Base-by-base conservation (phyloP, 2,329 filamentous ascomycete genomes). In the Ceratocystis ficicola region DNA sequence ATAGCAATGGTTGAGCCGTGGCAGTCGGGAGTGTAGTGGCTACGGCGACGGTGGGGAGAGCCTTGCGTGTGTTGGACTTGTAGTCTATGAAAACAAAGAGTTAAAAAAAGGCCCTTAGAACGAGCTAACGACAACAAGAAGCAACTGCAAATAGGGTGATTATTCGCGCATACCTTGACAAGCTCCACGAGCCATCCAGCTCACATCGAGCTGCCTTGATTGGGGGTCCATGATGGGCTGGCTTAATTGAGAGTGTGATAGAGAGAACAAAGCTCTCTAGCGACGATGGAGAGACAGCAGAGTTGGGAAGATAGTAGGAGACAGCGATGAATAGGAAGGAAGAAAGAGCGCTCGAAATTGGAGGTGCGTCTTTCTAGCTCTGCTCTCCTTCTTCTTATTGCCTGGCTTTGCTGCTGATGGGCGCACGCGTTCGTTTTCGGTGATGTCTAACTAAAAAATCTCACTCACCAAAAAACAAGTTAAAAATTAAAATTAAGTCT, bases 131-230 rank as follows among this genome's bases (percentile, higher is more conserved):
- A 28, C 44, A 41, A 44, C n/a, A 62, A 22, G 32, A 36, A 28
- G 25, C 22, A 22, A n/a, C 60, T 17, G 17, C 17, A 22, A 20
- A 3, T 5, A 22, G 17, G 1, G n/a, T 6, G 8, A 25, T 10
- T 5, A n/a, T 32, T 25, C 17, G 52, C 52, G 28, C 81, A 76
- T 80, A 89, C 90, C 90, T 87, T 88, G 91, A 69, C 86, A 85
- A 71, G 87, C 84, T 73, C 89, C 88, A 76, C 94, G 88, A 71
- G 82, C 82, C 79, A 95, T 88, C 90, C 90, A 95, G 76, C 88
- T 91, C 73, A 95, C 90, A 76, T 95, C 90, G 72, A 95, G 36
- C 57, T 63, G 83, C 70, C 87, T 86, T 74, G 90, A 86, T 70
- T 89, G 83, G 71, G 88, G 86, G 76, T 93, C 89, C 89, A 93